A percentile compares a stretch with the other conserved stretches of the same genome.
Evolutionary conservation across 345 rosid genomes (phyloP).

Genomic region (Gynandropsis gynandra): DNA sequence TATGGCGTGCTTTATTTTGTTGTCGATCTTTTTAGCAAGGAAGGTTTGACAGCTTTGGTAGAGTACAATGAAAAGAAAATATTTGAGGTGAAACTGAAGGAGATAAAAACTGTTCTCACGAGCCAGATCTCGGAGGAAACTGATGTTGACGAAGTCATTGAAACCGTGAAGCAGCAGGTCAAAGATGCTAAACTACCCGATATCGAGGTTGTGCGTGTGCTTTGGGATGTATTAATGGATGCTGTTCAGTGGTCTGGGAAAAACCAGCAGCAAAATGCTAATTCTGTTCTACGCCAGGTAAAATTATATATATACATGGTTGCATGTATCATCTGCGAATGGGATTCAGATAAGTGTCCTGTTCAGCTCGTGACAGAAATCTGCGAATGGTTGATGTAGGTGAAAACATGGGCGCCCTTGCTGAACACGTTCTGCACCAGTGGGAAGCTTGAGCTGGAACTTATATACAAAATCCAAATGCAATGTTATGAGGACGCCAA

Average conservation of each 20-base stretch:
- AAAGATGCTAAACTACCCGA: slow-evolving; percentile 82
- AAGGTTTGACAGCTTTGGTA: slow-evolving; percentile 67
- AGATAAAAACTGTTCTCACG: slow-evolving; percentile 76
- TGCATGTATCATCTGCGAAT: neutral
- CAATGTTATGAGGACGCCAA: slow-evolving; percentile 98
- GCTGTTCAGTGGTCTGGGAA: slow-evolving; percentile 99
- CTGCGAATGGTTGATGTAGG: slow-evolving; percentile 33
- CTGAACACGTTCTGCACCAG: slow-evolving; percentile 72
- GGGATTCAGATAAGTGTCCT: neutral
- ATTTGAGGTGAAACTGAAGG: slow-evolving; percentile 82
- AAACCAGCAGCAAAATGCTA: slow-evolving; percentile 97
- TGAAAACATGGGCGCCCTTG: slow-evolving; percentile 83
- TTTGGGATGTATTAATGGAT: slow-evolving; percentile 97
- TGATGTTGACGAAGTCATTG: slow-evolving; percentile 74
- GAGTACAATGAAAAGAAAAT: slow-evolving; percentile 93
- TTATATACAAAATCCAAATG: slow-evolving; percentile 91
- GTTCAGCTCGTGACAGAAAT: neutral
- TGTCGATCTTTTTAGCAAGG: slow-evolving; percentile 63
- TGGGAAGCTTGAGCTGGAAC: slow-evolving; percentile 89
- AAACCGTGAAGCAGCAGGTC: slow-evolving; percentile 67
- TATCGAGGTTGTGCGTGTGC: slow-evolving; percentile 60
- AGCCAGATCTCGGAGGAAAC: slow-evolving; percentile 70
- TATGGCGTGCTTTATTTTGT: slow-evolving; percentile 1
- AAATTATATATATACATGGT: neutral
- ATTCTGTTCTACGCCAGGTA: slow-evolving; percentile 83